Evolutionary conservation across 2,329 filamentous ascomycete genomes (phyloP), one percentile per base, ranked within the genome.

Genomic region (Colletotrichum sp.): DNA sequence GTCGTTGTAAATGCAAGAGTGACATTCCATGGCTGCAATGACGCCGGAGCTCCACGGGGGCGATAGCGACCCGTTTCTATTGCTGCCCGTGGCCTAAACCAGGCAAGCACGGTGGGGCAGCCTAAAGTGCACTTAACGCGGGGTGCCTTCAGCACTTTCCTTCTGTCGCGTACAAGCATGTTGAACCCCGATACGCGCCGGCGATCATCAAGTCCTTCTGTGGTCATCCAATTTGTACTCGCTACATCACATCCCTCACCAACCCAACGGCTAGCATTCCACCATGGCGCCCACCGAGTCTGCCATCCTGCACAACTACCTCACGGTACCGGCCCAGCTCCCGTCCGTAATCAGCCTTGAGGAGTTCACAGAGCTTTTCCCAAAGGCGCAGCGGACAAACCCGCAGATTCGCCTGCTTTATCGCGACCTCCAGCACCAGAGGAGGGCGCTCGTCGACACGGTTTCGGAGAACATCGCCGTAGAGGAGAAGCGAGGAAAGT

Each of bases 361-460:
- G 73, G 91, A 95, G 78, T 98, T 98, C 87, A 92, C 91, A 59
- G 89, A 93, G 32, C 89, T 96, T 57, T 97, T 98, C 81, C 95
- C 95, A 13, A 91, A 89, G 67, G 85, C 90, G 52, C 88, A 93
- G 66, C 93, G 93, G 75, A 87, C 89, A 28, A 93, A 93, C 63
- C 91, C 94, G 0, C 92, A 93, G 72, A 89, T 96, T 64, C 91
- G 92, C 72, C 87, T 89, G 1, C 88, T 98, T 7, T 98, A 98
- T 82, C 92, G 94, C 64, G 94, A 97, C 82, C 89, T 98, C 4
- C 94, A 97, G 80, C 90, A 92, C 75, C 91, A 96, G 82, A 92
- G 95, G 71, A 92, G 93, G 77, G 89, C 90, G 64, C 87, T 94
- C 13, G 89, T 95, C 70, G 94, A 96, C 79, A 83, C 87, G 6